phyloP scores from a whole-genome alignment of 305 asterid genomes.

The Lippia alba region DNA sequence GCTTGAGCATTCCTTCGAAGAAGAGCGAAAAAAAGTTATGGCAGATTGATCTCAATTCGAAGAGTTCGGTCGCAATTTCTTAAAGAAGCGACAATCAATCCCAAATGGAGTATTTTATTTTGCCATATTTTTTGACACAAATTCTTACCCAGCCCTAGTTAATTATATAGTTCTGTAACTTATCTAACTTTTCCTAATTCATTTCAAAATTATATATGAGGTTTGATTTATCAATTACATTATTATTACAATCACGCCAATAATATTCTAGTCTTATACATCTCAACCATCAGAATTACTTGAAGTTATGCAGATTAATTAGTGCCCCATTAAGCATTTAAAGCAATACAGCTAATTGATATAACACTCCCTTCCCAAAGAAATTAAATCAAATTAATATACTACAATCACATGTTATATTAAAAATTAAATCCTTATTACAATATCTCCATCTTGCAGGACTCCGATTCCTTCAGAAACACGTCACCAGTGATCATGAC shows the following conservation, averaged over 20 bases:
- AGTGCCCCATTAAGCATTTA: neutral
- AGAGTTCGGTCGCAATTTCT: too few species aligned
- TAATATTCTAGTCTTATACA: too few species aligned
- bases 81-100: too few species aligned
- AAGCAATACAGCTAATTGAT: slow-evolving; percentile 1
- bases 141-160: too few species aligned
- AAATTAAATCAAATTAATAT: neutral
- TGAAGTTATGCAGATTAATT: neutral
- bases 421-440: neutral
- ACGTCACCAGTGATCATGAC: neutral
- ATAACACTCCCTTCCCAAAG: slow-evolving; percentile 7
- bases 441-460: neutral
- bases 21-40: too few species aligned
- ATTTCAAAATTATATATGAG: neutral
- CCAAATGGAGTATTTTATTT: too few species aligned
- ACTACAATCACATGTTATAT: neutral
- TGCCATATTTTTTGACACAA: neutral
- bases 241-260: too few species aligned
- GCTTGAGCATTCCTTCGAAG: too few species aligned
- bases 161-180: too few species aligned
- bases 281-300: neutral
- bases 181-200: too few species aligned
- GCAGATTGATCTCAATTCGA: too few species aligned
- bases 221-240: neutral
- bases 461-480: neutral